A percentile compares a stretch with the other conserved stretches of the same genome.
Conservation (phyloP, 2,329 filamentous ascomycete genomes). For the Leptographium radiaticola region DNA sequence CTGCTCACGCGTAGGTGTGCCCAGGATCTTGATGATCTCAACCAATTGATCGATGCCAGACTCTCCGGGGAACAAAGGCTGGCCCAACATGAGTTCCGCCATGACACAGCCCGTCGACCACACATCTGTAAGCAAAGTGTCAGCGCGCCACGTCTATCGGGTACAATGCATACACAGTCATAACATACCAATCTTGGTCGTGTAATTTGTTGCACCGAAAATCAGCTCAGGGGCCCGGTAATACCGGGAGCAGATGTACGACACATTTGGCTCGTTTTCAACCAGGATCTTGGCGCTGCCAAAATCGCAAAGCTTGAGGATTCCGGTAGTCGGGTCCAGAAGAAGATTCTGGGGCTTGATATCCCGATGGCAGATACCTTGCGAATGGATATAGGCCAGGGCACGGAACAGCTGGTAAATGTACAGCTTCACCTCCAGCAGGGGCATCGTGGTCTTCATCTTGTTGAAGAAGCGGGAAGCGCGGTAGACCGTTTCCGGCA, state of each 20-base stretch:
- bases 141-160: not conserved
- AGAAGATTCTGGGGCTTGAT: constrained; percentile 98
- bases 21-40: constrained; percentile 98
- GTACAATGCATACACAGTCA: not conserved
- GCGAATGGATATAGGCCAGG: constrained; percentile 96
- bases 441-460: constrained; percentile 99
- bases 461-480: constrained; percentile 99
- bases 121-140: constrained; percentile 51
- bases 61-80: constrained; percentile 94
- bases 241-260: constrained; percentile 98
- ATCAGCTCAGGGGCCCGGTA: constrained; percentile 97
- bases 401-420: constrained; percentile 99
- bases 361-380: constrained; percentile 96
- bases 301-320: constrained; percentile 97
- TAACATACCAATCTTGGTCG: constrained; percentile 90
- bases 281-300: constrained; percentile 97
- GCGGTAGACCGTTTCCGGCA: constrained; percentile 95
- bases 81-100: constrained; percentile 97
- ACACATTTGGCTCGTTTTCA: constrained; percentile 97
- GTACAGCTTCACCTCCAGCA: constrained; percentile 97
- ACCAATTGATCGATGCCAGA: constrained; percentile 97
- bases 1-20: constrained; percentile 91
- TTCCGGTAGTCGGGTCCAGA: constrained; percentile 77
- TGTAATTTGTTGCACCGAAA: constrained; percentile 98
- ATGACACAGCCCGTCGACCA: constrained; percentile 99